A percentile compares a stretch with the other conserved stretches of the same genome.
Conservation (phyloP, 2,329 filamentous ascomycete species). For the Aspergillus uvarum region DNA sequence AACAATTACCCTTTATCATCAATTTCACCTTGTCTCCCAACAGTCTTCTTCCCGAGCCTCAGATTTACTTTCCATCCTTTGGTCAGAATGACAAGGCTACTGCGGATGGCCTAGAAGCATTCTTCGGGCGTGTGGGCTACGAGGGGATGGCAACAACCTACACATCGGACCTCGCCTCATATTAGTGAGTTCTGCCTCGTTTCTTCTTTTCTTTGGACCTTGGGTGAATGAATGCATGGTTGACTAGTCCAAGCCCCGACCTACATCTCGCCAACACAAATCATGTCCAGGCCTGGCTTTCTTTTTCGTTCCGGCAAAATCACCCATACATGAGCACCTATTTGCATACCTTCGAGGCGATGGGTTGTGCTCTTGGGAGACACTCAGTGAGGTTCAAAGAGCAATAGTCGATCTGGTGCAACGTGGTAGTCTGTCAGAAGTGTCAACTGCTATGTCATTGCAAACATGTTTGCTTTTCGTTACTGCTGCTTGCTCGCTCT, state of each 20-base stretch:
- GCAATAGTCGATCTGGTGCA: too few relatives aligned
- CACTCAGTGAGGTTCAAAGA: too few relatives aligned
- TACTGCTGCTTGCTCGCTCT: too few relatives aligned
- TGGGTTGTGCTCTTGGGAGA: too few relatives aligned
- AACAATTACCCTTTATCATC: slow-evolving; percentile 1
- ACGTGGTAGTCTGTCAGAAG: too few relatives aligned
- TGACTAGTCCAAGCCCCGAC: background rate
- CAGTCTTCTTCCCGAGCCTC: slow-evolving; percentile 7
- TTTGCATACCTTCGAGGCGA: background rate
- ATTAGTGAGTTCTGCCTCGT: background rate
- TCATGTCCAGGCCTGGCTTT: background rate
- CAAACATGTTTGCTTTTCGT: too few relatives aligned
- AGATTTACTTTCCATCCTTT: slow-evolving; percentile 11
- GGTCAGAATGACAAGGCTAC: slow-evolving; percentile 4
- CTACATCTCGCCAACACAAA: background rate
- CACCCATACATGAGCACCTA: background rate
- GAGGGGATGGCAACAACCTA: background rate
- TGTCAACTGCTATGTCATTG: too few relatives aligned
- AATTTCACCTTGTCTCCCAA: background rate
- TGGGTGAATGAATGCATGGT: too few relatives aligned
- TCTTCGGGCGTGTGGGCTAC: background rate
- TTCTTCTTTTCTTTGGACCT: too few relatives aligned
- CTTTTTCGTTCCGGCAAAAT: background rate
- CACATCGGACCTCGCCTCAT: background rate
- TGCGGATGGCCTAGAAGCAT: slow-evolving; percentile 6